Evolutionary conservation across 2,329 filamentous ascomycete species (phyloP), one percentile per base, ranked within the genome.

Genomic region (Sclerotinia trifoliorum): DNA sequence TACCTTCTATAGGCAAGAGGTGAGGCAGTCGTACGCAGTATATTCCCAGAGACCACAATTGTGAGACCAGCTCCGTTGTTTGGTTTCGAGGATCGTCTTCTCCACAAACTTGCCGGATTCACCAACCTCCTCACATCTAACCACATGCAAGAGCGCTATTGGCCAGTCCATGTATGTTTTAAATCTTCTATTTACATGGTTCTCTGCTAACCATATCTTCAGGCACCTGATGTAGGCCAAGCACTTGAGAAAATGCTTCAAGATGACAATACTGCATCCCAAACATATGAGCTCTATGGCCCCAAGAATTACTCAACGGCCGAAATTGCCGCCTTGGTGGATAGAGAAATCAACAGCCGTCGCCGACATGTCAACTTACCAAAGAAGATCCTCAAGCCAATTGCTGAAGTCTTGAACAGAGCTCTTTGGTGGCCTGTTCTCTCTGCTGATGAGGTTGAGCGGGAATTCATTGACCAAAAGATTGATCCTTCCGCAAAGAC

Each of bases 41-140:
- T 98, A 78, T 99, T 93, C 83, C 95, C 95, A 35, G 95, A 99
- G 82, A 96, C 95, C 24, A 99, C 95, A 57, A 93, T 99, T 74
- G 95, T 99, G 72, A 89, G 95, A 72, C 95, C 95, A 56, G 92
- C 94, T 17, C 95, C 94, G 65, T 86, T 97, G 80, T 99, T 96
- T 78, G 95, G 95, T 48, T 96, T 93, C 77, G 95, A 99, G 81
- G 95, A 99, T 81, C 90, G 90, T 76, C 86, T 99, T 56, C 88
- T 99, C 49, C 88, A 96, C 79, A 92, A 88, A 78, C 88, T 98
- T 65, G 95, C 94, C 54, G 86, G 88, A 73, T 84, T 89, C 15
- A 88, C 88, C 70, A 96, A 96, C 79, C 78, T 97, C 68, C 86
- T 98, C 77, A 97, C 93, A 32, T 86, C 93, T 68, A 99, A 99